Conservation (phyloP, 1,139 yeast species). For the Eremothecium cymbalariae region DNA sequence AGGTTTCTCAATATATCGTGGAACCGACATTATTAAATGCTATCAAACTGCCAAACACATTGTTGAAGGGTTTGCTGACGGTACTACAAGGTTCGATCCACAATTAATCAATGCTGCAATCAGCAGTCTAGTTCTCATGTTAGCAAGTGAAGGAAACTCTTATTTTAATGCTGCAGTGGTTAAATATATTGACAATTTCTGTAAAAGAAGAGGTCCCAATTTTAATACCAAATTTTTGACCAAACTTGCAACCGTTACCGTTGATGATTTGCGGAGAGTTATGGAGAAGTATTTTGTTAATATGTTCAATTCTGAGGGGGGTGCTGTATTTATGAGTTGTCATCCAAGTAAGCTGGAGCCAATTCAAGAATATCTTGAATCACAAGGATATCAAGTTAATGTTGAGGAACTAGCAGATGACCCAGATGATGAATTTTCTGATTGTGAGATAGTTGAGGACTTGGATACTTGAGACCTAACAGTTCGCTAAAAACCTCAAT, state of each 20-base stretch:
- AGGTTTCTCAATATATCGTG: conserved; percentile 65
- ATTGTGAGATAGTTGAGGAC: no score
- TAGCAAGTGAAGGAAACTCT: conserved; percentile 61
- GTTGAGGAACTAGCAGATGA: conserved; percentile 46
- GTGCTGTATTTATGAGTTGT: conserved; percentile 62
- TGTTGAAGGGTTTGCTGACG: conserved; percentile 53
- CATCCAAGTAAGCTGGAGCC: conserved; percentile 56
- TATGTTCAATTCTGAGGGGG: conserved; percentile 47
- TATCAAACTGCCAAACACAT: conserved; percentile 59
- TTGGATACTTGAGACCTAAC: no score
- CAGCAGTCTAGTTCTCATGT: conserved; percentile 60
- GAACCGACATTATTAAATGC: conserved; percentile 73
- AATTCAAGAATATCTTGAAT: conserved; percentile 41
- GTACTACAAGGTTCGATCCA: conserved; percentile 46
- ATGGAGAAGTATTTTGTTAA: conserved; percentile 54
- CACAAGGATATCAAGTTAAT: conserved; percentile 52
- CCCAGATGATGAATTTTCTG: conserved; percentile 24
- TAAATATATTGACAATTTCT: conserved; percentile 56
- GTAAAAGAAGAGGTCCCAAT: conserved; percentile 64
- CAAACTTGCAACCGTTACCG: conserved; percentile 44
- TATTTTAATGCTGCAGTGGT: conserved; percentile 54
- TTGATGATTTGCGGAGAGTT: conserved; percentile 47
- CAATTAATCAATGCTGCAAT: conserved; percentile 62
- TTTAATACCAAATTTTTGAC: conserved; percentile 44
- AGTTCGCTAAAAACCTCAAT: no score